Conservation (phyloP, 75 land plant genomes). For the Sequoia sempervirens region DNA sequence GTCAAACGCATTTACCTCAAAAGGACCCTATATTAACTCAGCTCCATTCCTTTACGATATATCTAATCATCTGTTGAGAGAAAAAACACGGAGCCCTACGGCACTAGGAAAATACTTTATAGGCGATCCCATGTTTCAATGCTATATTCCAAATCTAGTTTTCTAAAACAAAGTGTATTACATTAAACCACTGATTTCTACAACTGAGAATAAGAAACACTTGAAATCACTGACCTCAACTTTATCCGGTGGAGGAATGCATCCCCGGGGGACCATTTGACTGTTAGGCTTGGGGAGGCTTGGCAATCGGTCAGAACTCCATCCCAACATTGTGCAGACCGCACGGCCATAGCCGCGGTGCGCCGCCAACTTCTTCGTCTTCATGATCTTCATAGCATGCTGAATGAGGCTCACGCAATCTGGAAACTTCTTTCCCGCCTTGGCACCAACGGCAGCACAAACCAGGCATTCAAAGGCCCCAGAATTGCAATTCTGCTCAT, state of each 20-base stretch:
- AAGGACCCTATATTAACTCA: background rate
- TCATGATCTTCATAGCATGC: slow-evolving; percentile 42
- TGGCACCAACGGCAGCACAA: slow-evolving; percentile 35
- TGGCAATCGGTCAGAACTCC: slow-evolving; percentile 39
- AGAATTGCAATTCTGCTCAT: slow-evolving; percentile 36
- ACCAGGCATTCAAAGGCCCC: slow-evolving; percentile 61
- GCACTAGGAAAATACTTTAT: background rate
- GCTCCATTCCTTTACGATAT: background rate
- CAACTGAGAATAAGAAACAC: background rate
- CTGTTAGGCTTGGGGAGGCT: background rate
- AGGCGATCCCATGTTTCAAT: background rate
- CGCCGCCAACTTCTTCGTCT: slow-evolving; percentile 38
- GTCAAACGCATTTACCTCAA: background rate
- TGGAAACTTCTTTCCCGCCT: slow-evolving; percentile 29
- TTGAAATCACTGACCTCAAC: background rate
- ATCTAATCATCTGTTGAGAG: background rate
- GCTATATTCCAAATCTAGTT: no score
- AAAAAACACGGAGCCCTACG: background rate
- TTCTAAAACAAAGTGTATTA: background rate
- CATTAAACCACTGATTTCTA: background rate
- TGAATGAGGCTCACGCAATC: slow-evolving; percentile 41
- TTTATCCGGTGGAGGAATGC: slow-evolving; percentile 1
- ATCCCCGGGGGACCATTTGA: background rate
- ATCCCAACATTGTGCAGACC: slow-evolving; percentile 49
- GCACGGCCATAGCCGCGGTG: slow-evolving; percentile 56